Conservation (phyloP, 495 filamentous ascomycete genomes). For the Pyrenopolyporus hunteri region DNA sequence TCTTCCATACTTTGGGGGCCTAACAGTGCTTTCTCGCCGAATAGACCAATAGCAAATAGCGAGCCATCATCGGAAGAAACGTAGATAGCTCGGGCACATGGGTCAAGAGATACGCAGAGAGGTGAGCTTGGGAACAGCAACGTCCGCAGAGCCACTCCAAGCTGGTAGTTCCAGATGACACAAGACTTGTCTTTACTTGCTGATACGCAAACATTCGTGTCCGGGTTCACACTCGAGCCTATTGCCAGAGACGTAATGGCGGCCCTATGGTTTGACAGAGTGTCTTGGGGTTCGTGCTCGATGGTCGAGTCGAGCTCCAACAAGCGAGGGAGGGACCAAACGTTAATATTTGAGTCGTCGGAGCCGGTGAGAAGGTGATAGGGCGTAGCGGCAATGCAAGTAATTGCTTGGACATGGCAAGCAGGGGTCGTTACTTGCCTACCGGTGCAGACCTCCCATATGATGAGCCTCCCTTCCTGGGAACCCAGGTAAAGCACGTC, state of each 20-base stretch:
- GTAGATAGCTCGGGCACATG: constrained; percentile 81
- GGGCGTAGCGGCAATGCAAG: constrained; percentile 72
- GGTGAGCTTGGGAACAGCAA: constrained; percentile 77
- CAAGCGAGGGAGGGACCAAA: constrained; percentile 82
- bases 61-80: constrained; percentile 83
- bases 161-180: constrained; percentile 88
- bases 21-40: constrained; percentile 61
- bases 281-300: constrained; percentile 65
- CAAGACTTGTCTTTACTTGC: constrained; percentile 80
- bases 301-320: constrained; percentile 62
- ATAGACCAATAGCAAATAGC: constrained; percentile 81
- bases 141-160: constrained; percentile 74
- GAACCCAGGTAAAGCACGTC: constrained; percentile 85
- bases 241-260: constrained; percentile 73
- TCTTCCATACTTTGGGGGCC: constrained; percentile 61
- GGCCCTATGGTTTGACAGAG: constrained; percentile 79
- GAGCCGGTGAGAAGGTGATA: constrained; percentile 88
- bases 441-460: constrained; percentile 96
- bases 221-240: constrained; percentile 66
- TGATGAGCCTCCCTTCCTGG: constrained; percentile 79
- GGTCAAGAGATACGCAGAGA: constrained; percentile 76
- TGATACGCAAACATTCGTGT: constrained; percentile 77
- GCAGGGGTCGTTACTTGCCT: constrained; percentile 85
- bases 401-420: constrained; percentile 85
- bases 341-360: constrained; percentile 83